Conservation (phyloP, 2,329 filamentous ascomycete species). For the Neonectria magnoliae region DNA sequence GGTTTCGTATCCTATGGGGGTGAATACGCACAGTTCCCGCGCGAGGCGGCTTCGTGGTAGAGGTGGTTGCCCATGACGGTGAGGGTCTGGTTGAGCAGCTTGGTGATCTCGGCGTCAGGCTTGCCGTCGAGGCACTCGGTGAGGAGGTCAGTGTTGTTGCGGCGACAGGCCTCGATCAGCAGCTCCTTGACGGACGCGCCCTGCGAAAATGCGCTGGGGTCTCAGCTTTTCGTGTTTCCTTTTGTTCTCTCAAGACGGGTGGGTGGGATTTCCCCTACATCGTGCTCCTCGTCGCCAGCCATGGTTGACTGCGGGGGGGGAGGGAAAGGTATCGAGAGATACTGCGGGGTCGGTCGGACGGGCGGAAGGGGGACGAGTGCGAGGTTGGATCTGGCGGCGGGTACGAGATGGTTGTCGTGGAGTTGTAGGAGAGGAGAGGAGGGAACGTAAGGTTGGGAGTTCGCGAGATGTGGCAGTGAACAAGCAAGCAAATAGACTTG, state of each 20-base stretch:
- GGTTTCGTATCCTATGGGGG: not conserved
- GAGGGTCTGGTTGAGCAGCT: constrained; percentile 85
- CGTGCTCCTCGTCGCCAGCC: constrained; percentile 49
- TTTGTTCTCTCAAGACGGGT: not conserved
- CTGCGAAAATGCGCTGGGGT: constrained; percentile 53
- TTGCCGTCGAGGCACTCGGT: constrained; percentile 74
- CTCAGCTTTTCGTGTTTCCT: not conserved
- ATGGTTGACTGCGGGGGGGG: constrained; percentile 22
- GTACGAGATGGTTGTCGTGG: not conserved
- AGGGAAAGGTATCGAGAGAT: not conserved
- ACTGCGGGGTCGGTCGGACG: not conserved
- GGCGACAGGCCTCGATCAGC: constrained; percentile 90
- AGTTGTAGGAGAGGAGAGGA: not conserved
- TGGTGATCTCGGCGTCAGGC: constrained; percentile 72
- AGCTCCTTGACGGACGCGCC: constrained; percentile 87
- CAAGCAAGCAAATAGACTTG: constrained; percentile 4
- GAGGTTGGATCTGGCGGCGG: not conserved
- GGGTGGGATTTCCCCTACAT: constrained; percentile 39
- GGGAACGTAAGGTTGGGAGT: not conserved
- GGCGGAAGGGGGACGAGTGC: not conserved
- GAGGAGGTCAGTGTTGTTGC: constrained; percentile 90
- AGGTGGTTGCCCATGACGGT: constrained; percentile 89
- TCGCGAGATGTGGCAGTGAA: constrained; percentile 20
- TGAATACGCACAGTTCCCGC: constrained; percentile 79
- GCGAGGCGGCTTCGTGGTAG: constrained; percentile 87